A percentile compares a stretch with the other conserved stretches of the same genome.
These are phyloP conservation scores for Botrytis fabae DNA, from an alignment of 2,329 filamentous ascomycete genomes.

Conservation along the genomic window DNA sequence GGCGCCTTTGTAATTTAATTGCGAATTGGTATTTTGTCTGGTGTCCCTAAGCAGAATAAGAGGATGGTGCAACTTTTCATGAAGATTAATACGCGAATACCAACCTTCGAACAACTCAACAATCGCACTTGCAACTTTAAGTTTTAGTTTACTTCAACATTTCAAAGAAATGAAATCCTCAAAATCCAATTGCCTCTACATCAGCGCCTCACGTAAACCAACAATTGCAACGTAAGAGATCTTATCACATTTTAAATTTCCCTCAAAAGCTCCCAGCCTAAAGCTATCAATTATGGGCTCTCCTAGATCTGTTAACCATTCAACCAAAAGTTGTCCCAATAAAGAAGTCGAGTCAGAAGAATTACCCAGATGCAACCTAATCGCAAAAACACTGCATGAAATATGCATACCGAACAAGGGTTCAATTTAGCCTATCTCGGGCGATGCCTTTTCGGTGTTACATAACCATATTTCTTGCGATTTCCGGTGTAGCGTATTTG, in stretches of 20 bases:
- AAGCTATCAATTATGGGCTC: not conserved
- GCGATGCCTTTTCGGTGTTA: not conserved
- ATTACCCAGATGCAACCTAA: not conserved
- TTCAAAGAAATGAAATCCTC: not conserved
- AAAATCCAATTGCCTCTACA: not conserved
- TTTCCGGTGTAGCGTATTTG: not conserved
- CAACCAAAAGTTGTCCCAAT: not conserved
- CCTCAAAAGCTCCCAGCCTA: not conserved
- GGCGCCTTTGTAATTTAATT: not conserved
- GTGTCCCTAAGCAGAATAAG: not conserved
- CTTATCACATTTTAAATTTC: not conserved
- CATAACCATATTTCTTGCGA: not conserved
- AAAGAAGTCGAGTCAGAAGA: not conserved
- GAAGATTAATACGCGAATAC: constrained; percentile 25
- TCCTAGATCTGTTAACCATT: not conserved
- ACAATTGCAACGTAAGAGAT: not conserved
- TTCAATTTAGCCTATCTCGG: not conserved
- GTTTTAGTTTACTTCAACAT: not conserved
- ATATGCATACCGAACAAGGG: not conserved
- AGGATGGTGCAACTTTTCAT: constrained; percentile 24
- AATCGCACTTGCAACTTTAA: not conserved
- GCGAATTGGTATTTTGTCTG: not conserved
- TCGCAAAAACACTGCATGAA: not conserved
- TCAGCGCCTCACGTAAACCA: not conserved
- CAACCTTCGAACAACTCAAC: not conserved